Base-by-base conservation (phyloP, 805 yeast species). In the Zygosaccharomyces rouxii region DNA sequence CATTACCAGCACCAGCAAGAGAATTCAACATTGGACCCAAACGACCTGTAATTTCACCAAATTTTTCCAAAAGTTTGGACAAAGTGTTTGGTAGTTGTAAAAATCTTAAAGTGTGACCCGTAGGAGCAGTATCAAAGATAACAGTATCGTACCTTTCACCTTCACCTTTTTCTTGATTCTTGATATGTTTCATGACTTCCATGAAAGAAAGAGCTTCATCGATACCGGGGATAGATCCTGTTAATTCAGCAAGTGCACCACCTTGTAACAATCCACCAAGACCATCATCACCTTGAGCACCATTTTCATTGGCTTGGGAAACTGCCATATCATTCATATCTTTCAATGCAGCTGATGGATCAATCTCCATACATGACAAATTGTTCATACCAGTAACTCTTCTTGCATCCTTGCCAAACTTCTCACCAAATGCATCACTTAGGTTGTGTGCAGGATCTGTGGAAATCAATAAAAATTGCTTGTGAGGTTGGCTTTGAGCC, bases 371-470 rank as follows among this genome's bases (percentile, higher is more conserved):
- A 74, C 98, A 95, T 26, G 92, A 84, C 60, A 94, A 76, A 63
- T 94, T 94, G 38, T 78, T 63, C 71, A 92, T 76, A 1, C 98
- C 98, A 26, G 92, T 87, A 25, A 94, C 98, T 48, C 83, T 77
- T 66, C 96, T 80, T 3, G 99, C 98, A 58, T 94, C 99, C 66
- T 94, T 94, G 60, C 95, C 95, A 64, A 94, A 94, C 67, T 94
- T 94, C 68, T 94, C 99, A 66, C 97, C 96, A 71, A 94, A 94
- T 2, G 99, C 99, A 69, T 94, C 99, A 37, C 96, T 86, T 58
- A 94, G 76, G 66, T 94, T 94, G 70, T 94, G 99, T 4, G 99
- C 99, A 10, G 99, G 99, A 70, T 94, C 99, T 1, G 98, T 90
- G 28, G 97, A 90, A 60, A 94, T 94, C 59, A 94, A 74, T 53